Conservation (phyloP, 2,329 filamentous ascomycete species). For the Aspergillus pseudoterreus region DNA sequence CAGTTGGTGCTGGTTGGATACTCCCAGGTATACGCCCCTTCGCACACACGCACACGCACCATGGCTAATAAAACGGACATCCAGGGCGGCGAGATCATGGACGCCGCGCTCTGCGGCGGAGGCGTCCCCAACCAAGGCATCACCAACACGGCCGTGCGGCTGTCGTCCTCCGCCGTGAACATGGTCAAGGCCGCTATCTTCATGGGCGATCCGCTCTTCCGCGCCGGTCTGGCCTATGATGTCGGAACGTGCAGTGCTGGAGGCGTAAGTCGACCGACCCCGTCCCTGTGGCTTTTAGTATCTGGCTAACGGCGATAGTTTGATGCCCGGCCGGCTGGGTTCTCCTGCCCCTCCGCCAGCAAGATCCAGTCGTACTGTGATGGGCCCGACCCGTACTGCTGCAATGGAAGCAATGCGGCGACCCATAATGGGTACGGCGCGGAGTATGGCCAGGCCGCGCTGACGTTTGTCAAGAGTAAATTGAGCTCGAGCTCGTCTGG, state of each 20-base stretch:
- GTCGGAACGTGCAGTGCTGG: slow-evolving; percentile 58
- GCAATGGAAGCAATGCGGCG: slow-evolving; percentile 58
- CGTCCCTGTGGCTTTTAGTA: background rate
- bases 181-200: slow-evolving; percentile 63
- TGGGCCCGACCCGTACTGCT: slow-evolving; percentile 62
- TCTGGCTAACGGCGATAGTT: slow-evolving; percentile 46
- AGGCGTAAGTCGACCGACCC: slow-evolving; percentile 47
- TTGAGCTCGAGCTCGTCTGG: slow-evolving; percentile 1
- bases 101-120: slow-evolving; percentile 60
- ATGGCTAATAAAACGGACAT: background rate
- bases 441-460: slow-evolving; percentile 58
- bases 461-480: slow-evolving; percentile 55
- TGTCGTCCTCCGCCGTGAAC: slow-evolving; percentile 47
- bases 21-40: slow-evolving; percentile 47
- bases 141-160: slow-evolving; percentile 41
- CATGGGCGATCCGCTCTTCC: slow-evolving; percentile 61
- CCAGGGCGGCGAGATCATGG: slow-evolving; percentile 60
- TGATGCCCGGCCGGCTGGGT: slow-evolving; percentile 56
- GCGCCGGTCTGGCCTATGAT: slow-evolving; percentile 55
- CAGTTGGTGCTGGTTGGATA: slow-evolving; percentile 61
- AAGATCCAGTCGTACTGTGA: slow-evolving; percentile 66
- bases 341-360: slow-evolving; percentile 52
- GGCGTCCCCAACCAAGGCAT: slow-evolving; percentile 47
- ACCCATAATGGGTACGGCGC: slow-evolving; percentile 60
- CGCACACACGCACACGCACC: background rate